Conservation (phyloP, 2,329 filamentous ascomycete genomes). For the Cytospora schulzeri region DNA sequence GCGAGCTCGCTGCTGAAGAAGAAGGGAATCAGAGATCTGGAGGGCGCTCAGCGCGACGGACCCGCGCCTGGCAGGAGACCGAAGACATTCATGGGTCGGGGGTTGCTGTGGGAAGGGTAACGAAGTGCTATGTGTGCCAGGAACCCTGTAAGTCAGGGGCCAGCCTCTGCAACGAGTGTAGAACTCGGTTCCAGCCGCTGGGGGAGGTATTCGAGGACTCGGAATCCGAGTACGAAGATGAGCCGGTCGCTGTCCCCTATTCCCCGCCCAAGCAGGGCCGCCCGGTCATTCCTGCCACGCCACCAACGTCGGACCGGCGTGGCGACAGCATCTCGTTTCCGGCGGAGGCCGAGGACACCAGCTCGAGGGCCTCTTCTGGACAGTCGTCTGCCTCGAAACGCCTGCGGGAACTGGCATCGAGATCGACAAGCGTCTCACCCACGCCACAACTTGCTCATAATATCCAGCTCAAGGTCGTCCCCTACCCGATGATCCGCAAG, state of each 20-base stretch:
- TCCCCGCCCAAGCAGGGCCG: not conserved
- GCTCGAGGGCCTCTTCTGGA: conserved; percentile 8
- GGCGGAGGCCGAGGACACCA: conserved; percentile 6
- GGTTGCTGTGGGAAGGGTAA: not conserved
- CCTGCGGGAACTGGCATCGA: not conserved
- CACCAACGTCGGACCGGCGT: not conserved
- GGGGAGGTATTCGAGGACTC: conserved; percentile 8
- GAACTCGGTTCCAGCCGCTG: conserved; percentile 2
- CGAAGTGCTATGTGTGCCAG: conserved; percentile 9
- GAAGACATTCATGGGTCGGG: not conserved
- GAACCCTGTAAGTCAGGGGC: not conserved
- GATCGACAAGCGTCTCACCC: conserved; percentile 18
- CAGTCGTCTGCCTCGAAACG: conserved; percentile 1
- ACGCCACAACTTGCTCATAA: conserved; percentile 13
- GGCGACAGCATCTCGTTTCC: not conserved
- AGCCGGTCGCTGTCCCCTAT: not conserved
- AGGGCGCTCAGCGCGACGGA: not conserved
- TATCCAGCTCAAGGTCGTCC: conserved; percentile 21
- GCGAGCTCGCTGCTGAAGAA: not conserved
- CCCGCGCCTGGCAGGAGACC: no score
- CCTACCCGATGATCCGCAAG: conserved; percentile 10
- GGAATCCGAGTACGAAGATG: conserved; percentile 16
- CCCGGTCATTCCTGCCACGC: not conserved
- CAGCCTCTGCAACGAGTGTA: conserved; percentile 14
- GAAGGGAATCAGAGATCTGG: not conserved